A percentile compares a stretch with the other conserved stretches of the same genome.
phyloP scores from a whole-genome alignment of 371 early-diverging fungal genomes.

The Mucor racemosus region DNA sequence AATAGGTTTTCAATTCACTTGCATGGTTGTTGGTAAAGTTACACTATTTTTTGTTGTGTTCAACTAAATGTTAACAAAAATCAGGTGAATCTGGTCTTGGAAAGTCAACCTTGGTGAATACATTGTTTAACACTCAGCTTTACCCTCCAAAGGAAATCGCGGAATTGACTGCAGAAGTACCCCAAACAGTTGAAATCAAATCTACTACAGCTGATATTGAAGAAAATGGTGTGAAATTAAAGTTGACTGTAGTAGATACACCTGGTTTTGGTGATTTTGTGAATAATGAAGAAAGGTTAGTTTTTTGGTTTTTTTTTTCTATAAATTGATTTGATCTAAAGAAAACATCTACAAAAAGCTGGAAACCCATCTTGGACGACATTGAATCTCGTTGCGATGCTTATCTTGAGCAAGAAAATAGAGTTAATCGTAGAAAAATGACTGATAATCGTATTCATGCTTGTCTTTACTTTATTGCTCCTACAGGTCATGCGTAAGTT shows the following conservation, averaged over 20 bases:
- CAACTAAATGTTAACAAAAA: not conserved
- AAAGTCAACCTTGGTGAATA: constrained; percentile 99
- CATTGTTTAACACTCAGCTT: constrained; percentile 94
- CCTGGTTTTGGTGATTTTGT: constrained; percentile 95
- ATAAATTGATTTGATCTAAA: not conserved
- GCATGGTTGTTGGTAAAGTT: constrained; percentile 90
- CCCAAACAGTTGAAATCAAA: constrained; percentile 94
- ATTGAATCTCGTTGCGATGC: constrained; percentile 95
- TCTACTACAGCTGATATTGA: constrained; percentile 89
- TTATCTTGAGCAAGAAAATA: constrained; percentile 91
- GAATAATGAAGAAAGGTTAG: constrained; percentile 91
- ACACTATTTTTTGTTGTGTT: not conserved
- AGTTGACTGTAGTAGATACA: constrained; percentile 94
- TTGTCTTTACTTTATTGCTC: constrained; percentile 97
- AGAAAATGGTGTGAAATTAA: constrained; percentile 91
- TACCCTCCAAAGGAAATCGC: constrained; percentile 87
- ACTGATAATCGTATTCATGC: constrained; percentile 96
- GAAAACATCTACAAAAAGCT: constrained; percentile 51
- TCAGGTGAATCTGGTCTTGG: constrained; percentile 97
- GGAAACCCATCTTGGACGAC: constrained; percentile 94
- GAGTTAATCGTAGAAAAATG: constrained; percentile 84
- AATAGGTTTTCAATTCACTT: constrained; percentile 97
- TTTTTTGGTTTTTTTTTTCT: not conserved
- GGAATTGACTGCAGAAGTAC: constrained; percentile 82
- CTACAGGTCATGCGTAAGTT: constrained; percentile 86